Evolutionary conservation across 306 rosid genomes (phyloP), one percentile per base, ranked within the genome.

Genomic region (Inga leiocalycina): DNA sequence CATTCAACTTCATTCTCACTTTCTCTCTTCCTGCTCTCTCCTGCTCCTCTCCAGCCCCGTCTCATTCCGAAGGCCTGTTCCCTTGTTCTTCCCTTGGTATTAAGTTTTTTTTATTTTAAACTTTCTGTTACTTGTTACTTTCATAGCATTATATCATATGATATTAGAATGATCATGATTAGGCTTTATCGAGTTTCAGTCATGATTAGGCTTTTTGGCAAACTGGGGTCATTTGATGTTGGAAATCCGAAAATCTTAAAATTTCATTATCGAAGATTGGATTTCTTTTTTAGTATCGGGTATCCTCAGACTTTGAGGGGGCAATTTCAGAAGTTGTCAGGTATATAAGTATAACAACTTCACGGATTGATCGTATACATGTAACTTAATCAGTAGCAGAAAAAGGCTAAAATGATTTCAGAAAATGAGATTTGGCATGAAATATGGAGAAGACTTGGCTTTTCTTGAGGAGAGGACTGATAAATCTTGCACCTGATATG

Each of bases 401-500:
- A 75, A 22, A 45, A 14, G 35, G 49, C 68, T 15, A 8, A 11
- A 67, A 56, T 19, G 77, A 32, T 57, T 22, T 22, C 7, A 24
- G 74, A 67, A 85, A 81, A 49, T 73, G 52, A 59, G 70, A 65
- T 74, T 82, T 74, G 45, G 37, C 74, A 13, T 48, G 75, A 75
- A 79, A 74, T 82, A 54, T 69, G 16, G 49, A 37, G 54, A 67
- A 64, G 65, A 44, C 76, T 44, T 27, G 10, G 49, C 49, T 45
- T 45, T 45, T 45, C 49, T 45, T 45, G 49, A 10, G 49, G 49
- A 15, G 70, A 61, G 62, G 74, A 79, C 80, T 66, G 62, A 81
- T 73, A 35, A 79, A 66, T 81, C 56, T 44, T 78, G 51, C 56
- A 44, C 74, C 54, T 52, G 59, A 16, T 73, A 20, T 72, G 41